Percentiles rank a stretch among this genome's conserved stretches.
Evolutionary conservation across 768 basidiomycete genomes (phyloP).

Genomic region (Trametes cubensis): DNA sequence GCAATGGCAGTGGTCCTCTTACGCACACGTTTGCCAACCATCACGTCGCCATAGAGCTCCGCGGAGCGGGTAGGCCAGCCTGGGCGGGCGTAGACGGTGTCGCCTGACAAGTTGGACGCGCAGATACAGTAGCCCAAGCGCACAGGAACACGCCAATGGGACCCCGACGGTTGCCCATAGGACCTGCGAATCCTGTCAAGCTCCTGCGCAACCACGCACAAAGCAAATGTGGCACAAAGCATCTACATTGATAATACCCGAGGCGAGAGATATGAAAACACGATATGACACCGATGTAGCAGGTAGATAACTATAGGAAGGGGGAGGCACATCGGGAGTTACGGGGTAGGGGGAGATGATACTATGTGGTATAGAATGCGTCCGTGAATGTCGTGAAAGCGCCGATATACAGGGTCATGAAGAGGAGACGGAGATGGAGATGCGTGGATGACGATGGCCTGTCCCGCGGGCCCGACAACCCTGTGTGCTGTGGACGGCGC

Average conservation of each 20-base stretch:
- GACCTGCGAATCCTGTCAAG: background rate
- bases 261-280: slow-evolving; percentile 21
- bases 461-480: slow-evolving; percentile 21
- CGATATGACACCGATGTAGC: slow-evolving; percentile 22
- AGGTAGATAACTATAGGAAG: slow-evolving; percentile 1
- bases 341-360: slow-evolving; percentile 17
- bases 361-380: slow-evolving; percentile 31
- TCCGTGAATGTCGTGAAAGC: slow-evolving; percentile 34
- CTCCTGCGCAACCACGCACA: background rate
- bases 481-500: slow-evolving; percentile 8
- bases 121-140: background rate
- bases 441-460: slow-evolving; percentile 23
- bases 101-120: slow-evolving; percentile 6
- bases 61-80: slow-evolving; percentile 8
- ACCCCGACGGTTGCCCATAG: background rate
- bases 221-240: slow-evolving; percentile 4
- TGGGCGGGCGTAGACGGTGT: slow-evolving; percentile 14
- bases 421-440: slow-evolving; percentile 20
- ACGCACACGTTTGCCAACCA: slow-evolving; percentile 7
- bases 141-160: background rate
- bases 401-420: slow-evolving; percentile 21
- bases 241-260: slow-evolving; percentile 26
- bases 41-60: slow-evolving; percentile 8
- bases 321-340: slow-evolving; percentile 23
- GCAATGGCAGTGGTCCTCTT: slow-evolving; percentile 14